Evolutionary conservation across 768 basidiomycete species (phyloP).

Genomic region (Pleurotus djamor): DNA sequence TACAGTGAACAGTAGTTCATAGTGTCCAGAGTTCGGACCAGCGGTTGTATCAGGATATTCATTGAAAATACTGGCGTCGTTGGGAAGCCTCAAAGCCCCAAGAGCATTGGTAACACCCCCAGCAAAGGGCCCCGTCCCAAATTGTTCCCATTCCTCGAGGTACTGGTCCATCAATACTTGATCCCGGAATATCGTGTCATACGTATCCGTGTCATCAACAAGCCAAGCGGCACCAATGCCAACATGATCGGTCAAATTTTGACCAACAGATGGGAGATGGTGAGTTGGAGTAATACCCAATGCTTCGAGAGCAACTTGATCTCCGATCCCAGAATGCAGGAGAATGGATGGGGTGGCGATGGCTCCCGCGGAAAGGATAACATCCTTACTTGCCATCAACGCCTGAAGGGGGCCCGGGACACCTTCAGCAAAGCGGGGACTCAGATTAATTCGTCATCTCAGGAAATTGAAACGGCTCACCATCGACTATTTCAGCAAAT

Average conservation of each 20-base stretch:
- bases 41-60: conserved; percentile 28
- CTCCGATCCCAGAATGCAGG: conserved; percentile 23
- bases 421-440: background rate
- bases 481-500: conserved; percentile 9
- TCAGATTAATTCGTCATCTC: too few relatives aligned
- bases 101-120: conserved; percentile 9
- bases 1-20: conserved; percentile 30
- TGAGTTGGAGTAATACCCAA: conserved; percentile 13
- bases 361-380: conserved; percentile 26
- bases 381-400: conserved; percentile 18
- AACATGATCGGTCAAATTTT: conserved; percentile 25
- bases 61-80: conserved; percentile 24
- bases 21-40: conserved; percentile 32
- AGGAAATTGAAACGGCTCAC: background rate
- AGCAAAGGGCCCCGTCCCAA: conserved; percentile 15
- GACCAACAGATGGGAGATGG: conserved; percentile 18
- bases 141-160: conserved; percentile 15
- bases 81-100: conserved; percentile 19
- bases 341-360: conserved; percentile 23
- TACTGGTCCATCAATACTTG: conserved; percentile 8
- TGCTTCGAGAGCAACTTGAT: background rate
- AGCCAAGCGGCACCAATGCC: background rate
- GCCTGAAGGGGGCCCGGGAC: background rate
- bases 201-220: conserved; percentile 13
- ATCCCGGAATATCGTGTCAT: conserved; percentile 11